Base-by-base conservation (phyloP, 2,329 filamentous ascomycete genomes). In the Aspergillus proliferans region DNA sequence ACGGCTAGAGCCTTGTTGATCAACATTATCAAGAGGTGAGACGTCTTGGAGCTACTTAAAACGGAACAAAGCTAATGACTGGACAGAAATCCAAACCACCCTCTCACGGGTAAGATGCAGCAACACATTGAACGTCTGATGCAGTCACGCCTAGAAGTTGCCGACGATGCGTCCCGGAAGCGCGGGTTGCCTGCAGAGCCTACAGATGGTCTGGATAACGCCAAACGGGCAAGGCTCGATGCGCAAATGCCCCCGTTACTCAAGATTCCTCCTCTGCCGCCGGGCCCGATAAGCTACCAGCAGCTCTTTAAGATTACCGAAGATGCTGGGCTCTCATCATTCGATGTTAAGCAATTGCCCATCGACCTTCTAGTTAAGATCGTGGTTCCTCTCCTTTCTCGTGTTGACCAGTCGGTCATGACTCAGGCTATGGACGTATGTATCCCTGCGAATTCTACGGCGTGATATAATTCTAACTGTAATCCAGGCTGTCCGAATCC, bases 271-370 rank as follows among this genome's bases (percentile, higher is more conserved):
- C 83, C 88, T 2, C 71, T 95, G 44, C 82, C 84, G 3, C 78
- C 87, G 7, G 89, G 89, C 0, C 85, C 86, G 30, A 83, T 89
- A 56, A 92, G 82, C 53, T 80, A 88, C 55, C 87, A 87, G 4
- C 87, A 95, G 52, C 75, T 98, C 3, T 98, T 90, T 65, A 94
- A 90, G 0, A 76, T 98, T 43, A 92, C 89, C 4, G 78, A 79
- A 43, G 89, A 93, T 62, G 76, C 80, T 44, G 86, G 81, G 6
- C 75, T 94, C 19, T 86, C 83, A 53, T 80, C 79, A 4, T 96
- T 97, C 63, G 88, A 96, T 65, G 89, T 92, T 33, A 84, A 87
- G 44, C 80, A 84, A 52, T 78, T 98, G 39, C 87, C 90, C 2
- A 72, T 83, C 9, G 81, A 88, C 19, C 71, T 95, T 49, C 82